Evolutionary conservation across 2,329 filamentous ascomycete genomes (phyloP).

Genomic region (Samsoniella hepiali): DNA sequence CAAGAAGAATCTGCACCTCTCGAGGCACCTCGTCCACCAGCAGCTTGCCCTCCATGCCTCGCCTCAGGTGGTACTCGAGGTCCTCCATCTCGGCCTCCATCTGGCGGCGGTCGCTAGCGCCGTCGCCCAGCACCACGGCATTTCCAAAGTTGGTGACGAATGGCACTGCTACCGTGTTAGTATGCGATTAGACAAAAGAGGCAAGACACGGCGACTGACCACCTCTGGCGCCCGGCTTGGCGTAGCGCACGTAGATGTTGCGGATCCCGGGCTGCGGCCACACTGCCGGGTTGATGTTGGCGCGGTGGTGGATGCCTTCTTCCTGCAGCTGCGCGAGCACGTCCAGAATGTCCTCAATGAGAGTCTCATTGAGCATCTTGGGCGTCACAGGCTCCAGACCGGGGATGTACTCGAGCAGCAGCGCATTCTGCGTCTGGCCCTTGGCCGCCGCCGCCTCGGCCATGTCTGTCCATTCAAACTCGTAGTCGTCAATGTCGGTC

Average conservation of each 20-base stretch:
- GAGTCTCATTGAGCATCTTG: neutral
- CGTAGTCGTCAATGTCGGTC: neutral
- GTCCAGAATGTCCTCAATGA: neutral
- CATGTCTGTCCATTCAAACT: constrained; percentile 12
- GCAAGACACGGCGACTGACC: neutral
- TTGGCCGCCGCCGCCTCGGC: neutral
- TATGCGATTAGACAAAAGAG: neutral
- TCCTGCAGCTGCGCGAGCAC: constrained; percentile 6
- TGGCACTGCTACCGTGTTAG: neutral
- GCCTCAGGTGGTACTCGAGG: neutral
- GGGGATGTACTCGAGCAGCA: constrained; percentile 12
- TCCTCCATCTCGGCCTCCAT: neutral
- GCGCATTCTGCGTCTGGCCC: constrained; percentile 7
- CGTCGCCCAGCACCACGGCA: neutral
- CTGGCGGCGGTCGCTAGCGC: neutral
- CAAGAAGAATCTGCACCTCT: neutral
- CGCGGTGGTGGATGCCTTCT: constrained; percentile 1
- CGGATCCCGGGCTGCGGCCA: constrained; percentile 7
- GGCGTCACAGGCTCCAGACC: neutral
- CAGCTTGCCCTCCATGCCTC: constrained; percentile 2
- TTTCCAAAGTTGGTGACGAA: constrained; percentile 9
- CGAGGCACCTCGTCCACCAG: neutral
- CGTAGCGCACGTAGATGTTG: constrained; percentile 6
- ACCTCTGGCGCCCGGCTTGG: neutral
- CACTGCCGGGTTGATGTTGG: constrained; percentile 1